Evolutionary conservation across 345 rosid species (phyloP), one percentile per base, ranked within the genome.

Genomic region (Noccaea caerulescens): DNA sequence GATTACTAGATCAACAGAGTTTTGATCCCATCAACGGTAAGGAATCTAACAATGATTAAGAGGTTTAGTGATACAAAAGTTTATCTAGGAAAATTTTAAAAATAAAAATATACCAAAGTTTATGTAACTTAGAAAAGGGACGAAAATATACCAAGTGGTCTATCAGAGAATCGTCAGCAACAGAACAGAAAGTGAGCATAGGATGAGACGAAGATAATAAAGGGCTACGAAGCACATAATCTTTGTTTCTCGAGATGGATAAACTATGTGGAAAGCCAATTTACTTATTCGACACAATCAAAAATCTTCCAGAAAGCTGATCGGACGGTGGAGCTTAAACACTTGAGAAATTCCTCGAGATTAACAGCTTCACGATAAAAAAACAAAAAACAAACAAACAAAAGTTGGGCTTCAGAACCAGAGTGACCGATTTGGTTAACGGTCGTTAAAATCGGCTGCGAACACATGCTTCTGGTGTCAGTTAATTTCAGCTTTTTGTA

Each of bases 371-470:
- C 37, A 70, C 20, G 37, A 58, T 69, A 49, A 47, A 38, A 14
- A 61, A 25, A 60, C 2, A 33, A 55, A 25, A n/a, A n/a, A n/a
- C n/a, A n/a, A 27, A 2, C 30, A 27, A 27, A 27, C 30, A 27
- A 30, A 51, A 16, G 53, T 41, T 49, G 27, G 58, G 39, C 46
- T 34, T 72, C 56, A 63, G 63, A 62, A 50, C 51, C 63, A 63
- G 69, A 62, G 63, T 52, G 46, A 14, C 69, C 63, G 63, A 53
- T 20, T 61, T 62, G 10, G 46, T 63, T 63, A 54, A 53, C 56
- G 63, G 76, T 63, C 69, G 61, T 60, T 71, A 8, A 60, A 41
- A 5, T 60, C 61, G 68, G 75, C 68, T 33, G 54, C 69, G 63
- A 49, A 53, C 63, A 42, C 53, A 42, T 71, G 54, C 45, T 62